Conservation (phyloP, 2,329 filamentous ascomycete genomes). For the Fusarium pseudonygamai region DNA sequence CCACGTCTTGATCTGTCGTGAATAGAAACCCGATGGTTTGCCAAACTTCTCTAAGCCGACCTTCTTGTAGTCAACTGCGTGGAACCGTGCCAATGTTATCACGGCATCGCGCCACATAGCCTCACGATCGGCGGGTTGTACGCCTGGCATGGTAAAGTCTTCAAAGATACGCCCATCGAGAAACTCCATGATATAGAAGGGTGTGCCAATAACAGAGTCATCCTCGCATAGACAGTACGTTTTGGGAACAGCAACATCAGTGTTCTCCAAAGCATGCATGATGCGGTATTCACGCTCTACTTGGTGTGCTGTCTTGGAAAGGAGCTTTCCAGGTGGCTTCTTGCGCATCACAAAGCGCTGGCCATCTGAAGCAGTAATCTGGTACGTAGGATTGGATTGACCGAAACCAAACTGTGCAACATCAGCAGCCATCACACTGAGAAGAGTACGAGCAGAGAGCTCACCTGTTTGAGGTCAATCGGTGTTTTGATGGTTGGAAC, state of each 20-base stretch:
- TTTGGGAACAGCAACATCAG: constrained; percentile 86
- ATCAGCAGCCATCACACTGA: constrained; percentile 10
- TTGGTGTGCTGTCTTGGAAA: constrained; percentile 94
- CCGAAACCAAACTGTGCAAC: constrained; percentile 86
- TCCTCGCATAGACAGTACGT: constrained; percentile 90
- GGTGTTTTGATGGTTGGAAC: constrained; percentile 88
- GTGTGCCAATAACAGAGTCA: constrained; percentile 79
- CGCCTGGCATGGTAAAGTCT: constrained; percentile 82
- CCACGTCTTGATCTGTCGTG: constrained; percentile 86
- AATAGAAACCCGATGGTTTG: constrained; percentile 80
- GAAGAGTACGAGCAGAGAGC: constrained; percentile 18
- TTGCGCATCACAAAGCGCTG: constrained; percentile 90
- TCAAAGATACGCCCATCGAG: constrained; percentile 93
- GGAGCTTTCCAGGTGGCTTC: constrained; percentile 93
- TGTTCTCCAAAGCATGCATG: constrained; percentile 80
- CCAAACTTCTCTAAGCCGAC: constrained; percentile 81
- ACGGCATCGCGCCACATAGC: constrained; percentile 90
- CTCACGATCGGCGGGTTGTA: constrained; percentile 73
- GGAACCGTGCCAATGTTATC: constrained; percentile 84
- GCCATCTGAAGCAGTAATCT: constrained; percentile 77
- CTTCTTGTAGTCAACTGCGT: constrained; percentile 73
- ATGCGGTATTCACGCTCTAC: constrained; percentile 96
- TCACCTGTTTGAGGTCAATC: constrained; percentile 87
- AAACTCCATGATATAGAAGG: constrained; percentile 98
- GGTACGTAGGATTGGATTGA: constrained; percentile 97